Evolutionary conservation across 805 yeast species (phyloP), one percentile per base, ranked within the genome.

Genomic region (Wickerhamomyces chaumierensis): DNA sequence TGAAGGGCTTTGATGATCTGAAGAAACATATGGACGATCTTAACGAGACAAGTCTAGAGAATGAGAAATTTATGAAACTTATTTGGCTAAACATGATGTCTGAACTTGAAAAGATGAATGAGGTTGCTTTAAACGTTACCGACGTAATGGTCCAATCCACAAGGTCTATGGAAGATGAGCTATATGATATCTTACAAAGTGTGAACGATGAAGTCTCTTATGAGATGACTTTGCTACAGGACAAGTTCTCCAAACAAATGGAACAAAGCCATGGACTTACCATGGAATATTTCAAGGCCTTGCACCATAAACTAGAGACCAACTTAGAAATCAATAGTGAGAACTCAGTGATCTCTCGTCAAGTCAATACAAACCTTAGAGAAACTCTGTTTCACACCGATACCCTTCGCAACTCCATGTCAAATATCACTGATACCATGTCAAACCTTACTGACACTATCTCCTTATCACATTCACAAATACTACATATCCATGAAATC

Each of bases 121-220:
- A 44, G 23, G 36, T 46, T 31, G 40, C 49, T 2, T 35, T 39
- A 7, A 40, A 47, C 16, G 44, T 48, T 6, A 46, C 48, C 2
- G 41, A 36, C n/a, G 13, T 47, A 18, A 39, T 46, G 8, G 19
- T 41, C 8, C 3, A 19, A 13, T 48, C 47, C 16, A 42, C 36
- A 9, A 40, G 39, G 2, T 17, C 45, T 9, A 32, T 47, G 14
- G 47, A 42, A 31, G 12, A n/a, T 12, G 41, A 35, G 15, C 32
- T 50, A 21, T 8, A 42, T 19, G 19, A 27, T 12, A 36, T 50
- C 28, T 44, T 50, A 19, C 19, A 42, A 2, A 31, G 29, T 3
- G 37, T 42, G 3, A 39, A 40, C 21, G 13, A 9, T 2, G 44
- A 46, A 25, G 40, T 44, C 20, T 28, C 38, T 2, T 15, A 25